phyloP scores from a whole-genome alignment of 805 yeast species.

The Clavispora carvajalis region DNA sequence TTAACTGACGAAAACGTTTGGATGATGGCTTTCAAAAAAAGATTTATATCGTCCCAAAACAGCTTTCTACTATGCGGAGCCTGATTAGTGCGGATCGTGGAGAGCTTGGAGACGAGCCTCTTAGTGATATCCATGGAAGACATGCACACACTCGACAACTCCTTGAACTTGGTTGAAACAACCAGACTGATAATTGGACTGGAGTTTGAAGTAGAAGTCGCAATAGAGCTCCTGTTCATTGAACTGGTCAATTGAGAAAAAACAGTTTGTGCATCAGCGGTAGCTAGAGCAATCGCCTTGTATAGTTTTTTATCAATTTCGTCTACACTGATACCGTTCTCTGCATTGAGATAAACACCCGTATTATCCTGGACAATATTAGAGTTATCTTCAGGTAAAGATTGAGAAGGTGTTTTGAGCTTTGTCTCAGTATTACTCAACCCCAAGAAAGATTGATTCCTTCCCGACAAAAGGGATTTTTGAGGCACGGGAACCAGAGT shows the following conservation, averaged over 20 bases:
- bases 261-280: constrained; percentile 69
- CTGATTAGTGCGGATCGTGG: constrained; percentile 44
- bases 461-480: constrained; percentile 1
- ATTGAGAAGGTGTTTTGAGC: constrained; percentile 6
- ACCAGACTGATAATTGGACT: constrained; percentile 26
- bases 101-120: constrained; percentile 51
- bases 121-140: constrained; percentile 80
- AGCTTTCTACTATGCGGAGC: constrained; percentile 48
- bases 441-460: constrained; percentile 6
- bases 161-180: constrained; percentile 64
- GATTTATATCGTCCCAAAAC: constrained; percentile 82
- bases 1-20: constrained; percentile 81
- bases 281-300: constrained; percentile 57
- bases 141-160: constrained; percentile 70
- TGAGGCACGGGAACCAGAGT: not conserved
- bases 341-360: not conserved
- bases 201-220: constrained; percentile 27
- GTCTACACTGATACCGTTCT: constrained; percentile 16
- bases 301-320: constrained; percentile 66
- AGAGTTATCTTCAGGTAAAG: not conserved
- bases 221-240: constrained; percentile 58
- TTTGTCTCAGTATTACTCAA: constrained; percentile 1
- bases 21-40: constrained; percentile 76
- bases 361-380: not conserved
- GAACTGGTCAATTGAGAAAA: constrained; percentile 68